Evolutionary conservation across 2,329 filamentous ascomycete genomes (phyloP), one percentile per base, ranked within the genome.

Genomic region (Aspergillus aculeatus): DNA sequence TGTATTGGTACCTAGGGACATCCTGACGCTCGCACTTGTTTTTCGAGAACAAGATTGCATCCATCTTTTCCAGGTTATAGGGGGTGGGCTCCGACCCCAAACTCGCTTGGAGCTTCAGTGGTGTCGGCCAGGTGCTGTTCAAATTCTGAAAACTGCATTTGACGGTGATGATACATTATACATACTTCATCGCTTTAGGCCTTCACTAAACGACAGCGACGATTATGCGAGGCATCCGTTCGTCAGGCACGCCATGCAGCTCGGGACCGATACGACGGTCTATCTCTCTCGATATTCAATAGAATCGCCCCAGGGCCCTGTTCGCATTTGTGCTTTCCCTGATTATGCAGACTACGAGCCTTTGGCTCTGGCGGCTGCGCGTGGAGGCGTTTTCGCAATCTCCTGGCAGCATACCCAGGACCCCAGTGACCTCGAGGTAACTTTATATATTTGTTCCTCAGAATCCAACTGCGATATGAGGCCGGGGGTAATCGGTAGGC

Each of bases 351-450:
- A 69, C 2, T 73, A 70, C 47, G 67, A 71, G 23, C 72, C 73
- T 11, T 55, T 72, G 31, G 71, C 71, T 32, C 55, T 77, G 50
- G 68, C 71, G 9, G 65, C 64, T 59, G 65, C 59, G 10, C 47
- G 64, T 26, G 49, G 56, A 23, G 56, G 63, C n/a, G 63, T 57
- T 5, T 75, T 77, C 68, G 75, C 70, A 1, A 75, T 77, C 41
- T 75, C 72, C n/a, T 77, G 75, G 75, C 70, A 71, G 51, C 68
- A 75, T 60, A 14, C 21, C 31, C 52, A 63, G 6, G 64, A 69
- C 14, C 38, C 48, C 9, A 23, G 59, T 31, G 61, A 68, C 11
- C 58, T 71, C 57, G 65, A 70, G 21, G 73, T 77, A 11, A 51
- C 71, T 11, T 59, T 74, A n/a, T 76, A 77, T 55, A 65, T 52